Percentiles rank a stretch among this genome's conserved stretches.
phyloP scores from a whole-genome alignment of 2,329 filamentous ascomycete genomes.

The Aspergillus novofumigatus region DNA sequence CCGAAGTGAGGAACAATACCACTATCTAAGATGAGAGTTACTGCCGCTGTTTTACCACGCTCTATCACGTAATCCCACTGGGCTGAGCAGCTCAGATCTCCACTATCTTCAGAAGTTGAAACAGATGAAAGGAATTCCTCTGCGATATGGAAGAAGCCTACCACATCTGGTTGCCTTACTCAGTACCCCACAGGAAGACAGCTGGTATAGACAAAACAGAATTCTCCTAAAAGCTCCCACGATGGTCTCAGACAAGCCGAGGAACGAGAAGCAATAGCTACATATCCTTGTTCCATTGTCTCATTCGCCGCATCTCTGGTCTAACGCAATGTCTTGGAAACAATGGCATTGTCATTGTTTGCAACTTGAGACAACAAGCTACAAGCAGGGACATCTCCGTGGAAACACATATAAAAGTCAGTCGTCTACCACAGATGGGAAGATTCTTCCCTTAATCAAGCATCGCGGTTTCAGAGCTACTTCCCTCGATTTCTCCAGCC shows the following conservation, averaged over 20 bases:
- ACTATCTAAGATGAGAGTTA: too few relatives aligned
- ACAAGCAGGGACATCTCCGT: not conserved
- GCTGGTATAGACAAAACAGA: too few relatives aligned
- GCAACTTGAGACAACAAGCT: not conserved
- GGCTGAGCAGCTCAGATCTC: too few relatives aligned
- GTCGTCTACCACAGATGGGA: not conserved
- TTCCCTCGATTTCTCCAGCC: not conserved
- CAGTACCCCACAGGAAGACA: too few relatives aligned
- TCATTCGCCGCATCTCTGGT: not conserved
- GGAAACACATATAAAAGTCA: not conserved
- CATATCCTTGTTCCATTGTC: not conserved
- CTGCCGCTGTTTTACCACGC: too few relatives aligned
- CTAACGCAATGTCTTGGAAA: not conserved
- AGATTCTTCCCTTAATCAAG: not conserved
- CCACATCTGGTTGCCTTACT: too few relatives aligned
- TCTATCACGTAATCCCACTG: too few relatives aligned
- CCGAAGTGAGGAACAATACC: too few relatives aligned
- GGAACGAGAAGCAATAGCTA: not conserved
- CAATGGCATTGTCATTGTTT: not conserved
- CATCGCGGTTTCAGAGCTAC: not conserved
- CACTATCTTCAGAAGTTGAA: too few relatives aligned
- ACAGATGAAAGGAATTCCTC: too few relatives aligned
- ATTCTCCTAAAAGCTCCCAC: too few relatives aligned
- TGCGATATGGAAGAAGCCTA: too few relatives aligned
- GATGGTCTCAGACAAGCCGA: not conserved